Base-by-base conservation (phyloP, 345 rosid species). In the Lumnitzera racemosa region DNA sequence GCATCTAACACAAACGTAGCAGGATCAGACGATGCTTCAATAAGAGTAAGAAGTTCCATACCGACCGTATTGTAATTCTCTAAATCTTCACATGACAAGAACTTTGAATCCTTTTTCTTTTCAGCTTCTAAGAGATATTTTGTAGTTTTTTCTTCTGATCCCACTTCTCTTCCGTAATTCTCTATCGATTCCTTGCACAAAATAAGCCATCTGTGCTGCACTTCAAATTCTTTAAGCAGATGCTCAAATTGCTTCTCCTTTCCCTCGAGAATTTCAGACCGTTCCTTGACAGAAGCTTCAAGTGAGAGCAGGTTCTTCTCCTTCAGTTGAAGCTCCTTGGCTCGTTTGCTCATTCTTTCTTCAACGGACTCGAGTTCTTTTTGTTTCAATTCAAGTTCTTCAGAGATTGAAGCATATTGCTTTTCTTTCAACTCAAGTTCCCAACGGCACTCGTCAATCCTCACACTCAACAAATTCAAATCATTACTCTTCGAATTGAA, bases 1-100 rank as follows among this genome's bases (percentile, higher is more conserved):
- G 83, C 76, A 71, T 72, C 76, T 48, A 84, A 58, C 54, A 80
- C 80, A 52, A 81, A 76, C 72, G 71, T 73, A 29, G 79, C 79
- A 54, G 90, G 87, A 36, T 82, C 74, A 12, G 68, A 46, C 9
- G 83, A 78, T 24, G 59, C 47, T 48, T 66, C 27, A 9, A 80
- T 29, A 24, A 76, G 58, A 55, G 3, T 13, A 1, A 47, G 16
- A 14, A 81, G 70, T 47, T 78, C 68, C 6, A 52, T 17, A 51
- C 61, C 57, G 55, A 77, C 57, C 55, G 55, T 56, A 59, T 62
- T 61, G 36, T 20, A 61, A 57, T 70, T 71, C 60, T 57, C 70
- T 53, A 70, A 23, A 62, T 62, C 69, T 61, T 60, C 74, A 64
- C 56, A 73, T 53, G 78, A 68, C 69, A 79, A 69, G 15, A 75